Conservation (phyloP, 306 rosid species). For the Begonia fuchsioides region DNA sequence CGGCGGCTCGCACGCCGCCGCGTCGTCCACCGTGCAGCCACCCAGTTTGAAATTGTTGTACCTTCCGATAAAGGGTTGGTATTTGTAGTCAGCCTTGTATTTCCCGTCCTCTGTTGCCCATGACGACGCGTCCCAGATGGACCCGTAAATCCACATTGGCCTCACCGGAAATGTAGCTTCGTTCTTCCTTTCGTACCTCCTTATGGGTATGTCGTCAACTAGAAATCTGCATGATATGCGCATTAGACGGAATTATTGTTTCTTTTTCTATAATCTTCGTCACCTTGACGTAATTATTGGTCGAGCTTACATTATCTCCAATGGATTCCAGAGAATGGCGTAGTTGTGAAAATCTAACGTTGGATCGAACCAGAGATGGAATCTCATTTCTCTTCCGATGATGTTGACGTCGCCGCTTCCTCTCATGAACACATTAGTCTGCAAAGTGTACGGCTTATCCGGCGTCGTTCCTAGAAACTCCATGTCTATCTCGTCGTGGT, state of each 20-base stretch:
- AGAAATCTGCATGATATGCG: slow-evolving; percentile 39
- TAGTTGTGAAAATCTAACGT: slow-evolving; percentile 78
- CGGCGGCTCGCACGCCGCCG: slow-evolving; percentile 38
- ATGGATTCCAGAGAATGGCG: slow-evolving; percentile 63
- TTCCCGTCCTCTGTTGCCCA: slow-evolving; percentile 94
- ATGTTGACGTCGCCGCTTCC: slow-evolving; percentile 79
- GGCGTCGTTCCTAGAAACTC: slow-evolving; percentile 78
- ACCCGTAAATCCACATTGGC: slow-evolving; percentile 77
- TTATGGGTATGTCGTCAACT: slow-evolving; percentile 81
- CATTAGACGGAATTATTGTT: neutral
- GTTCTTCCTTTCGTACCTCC: slow-evolving; percentile 61
- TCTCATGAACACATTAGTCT: slow-evolving; percentile 72
- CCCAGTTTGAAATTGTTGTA: slow-evolving; percentile 51
- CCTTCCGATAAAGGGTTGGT: slow-evolving; percentile 67
- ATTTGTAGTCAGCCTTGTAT: slow-evolving; percentile 68
- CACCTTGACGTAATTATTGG: neutral
- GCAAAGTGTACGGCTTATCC: slow-evolving; percentile 70
- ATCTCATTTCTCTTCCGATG: slow-evolving; percentile 66
- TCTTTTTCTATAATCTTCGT: neutral
- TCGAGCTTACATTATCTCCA: slow-evolving; percentile 54
- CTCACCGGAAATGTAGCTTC: slow-evolving; percentile 68
- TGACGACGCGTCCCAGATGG: slow-evolving; percentile 93
- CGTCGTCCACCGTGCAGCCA: slow-evolving; percentile 25
- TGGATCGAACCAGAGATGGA: slow-evolving; percentile 94
- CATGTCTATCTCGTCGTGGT: slow-evolving; percentile 84